These are phyloP conservation scores for Coleophoma eucalyptorum DNA, from an alignment of 2,329 filamentous ascomycete genomes.

Conservation along the genomic window DNA sequence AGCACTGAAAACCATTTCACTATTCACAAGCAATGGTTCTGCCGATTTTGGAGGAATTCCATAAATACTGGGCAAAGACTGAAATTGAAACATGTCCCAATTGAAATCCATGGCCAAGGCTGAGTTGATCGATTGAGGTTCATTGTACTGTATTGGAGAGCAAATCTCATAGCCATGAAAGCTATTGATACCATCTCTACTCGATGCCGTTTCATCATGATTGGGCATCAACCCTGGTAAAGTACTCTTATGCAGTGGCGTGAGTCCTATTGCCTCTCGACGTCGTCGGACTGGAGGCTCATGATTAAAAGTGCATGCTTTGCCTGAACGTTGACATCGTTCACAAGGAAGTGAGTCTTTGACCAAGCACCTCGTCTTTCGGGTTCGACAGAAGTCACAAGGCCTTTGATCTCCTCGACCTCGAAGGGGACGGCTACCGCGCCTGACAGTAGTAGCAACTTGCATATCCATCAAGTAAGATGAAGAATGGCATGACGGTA, in stretches of 20 bases:
- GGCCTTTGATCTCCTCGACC: not conserved
- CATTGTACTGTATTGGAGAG: not conserved
- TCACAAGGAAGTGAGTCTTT: not conserved
- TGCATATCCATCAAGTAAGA: not conserved
- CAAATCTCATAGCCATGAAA: not conserved
- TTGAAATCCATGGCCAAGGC: not conserved
- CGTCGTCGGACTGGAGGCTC: not conserved
- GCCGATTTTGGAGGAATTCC: not conserved
- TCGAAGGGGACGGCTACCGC: not conserved
- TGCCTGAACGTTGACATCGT: not conserved
- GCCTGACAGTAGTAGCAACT: not conserved
- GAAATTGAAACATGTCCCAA: not conserved
- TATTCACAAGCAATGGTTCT: not conserved
- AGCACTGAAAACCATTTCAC: not conserved
- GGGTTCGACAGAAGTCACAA: not conserved
- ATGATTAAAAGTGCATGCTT: not conserved
- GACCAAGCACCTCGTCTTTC: not conserved
- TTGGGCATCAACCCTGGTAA: not conserved
- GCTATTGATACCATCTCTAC: not conserved
- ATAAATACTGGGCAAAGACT: not conserved
- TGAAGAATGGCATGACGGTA: not conserved
- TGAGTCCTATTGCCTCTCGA: not conserved
- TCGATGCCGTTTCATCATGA: not conserved
- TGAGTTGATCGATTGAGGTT: not conserved
- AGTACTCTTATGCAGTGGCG: not conserved